These are phyloP conservation scores for Chlorella sorokiniana DNA, from an alignment of 139 green algal genomes.

Conservation along the genomic window DNA sequence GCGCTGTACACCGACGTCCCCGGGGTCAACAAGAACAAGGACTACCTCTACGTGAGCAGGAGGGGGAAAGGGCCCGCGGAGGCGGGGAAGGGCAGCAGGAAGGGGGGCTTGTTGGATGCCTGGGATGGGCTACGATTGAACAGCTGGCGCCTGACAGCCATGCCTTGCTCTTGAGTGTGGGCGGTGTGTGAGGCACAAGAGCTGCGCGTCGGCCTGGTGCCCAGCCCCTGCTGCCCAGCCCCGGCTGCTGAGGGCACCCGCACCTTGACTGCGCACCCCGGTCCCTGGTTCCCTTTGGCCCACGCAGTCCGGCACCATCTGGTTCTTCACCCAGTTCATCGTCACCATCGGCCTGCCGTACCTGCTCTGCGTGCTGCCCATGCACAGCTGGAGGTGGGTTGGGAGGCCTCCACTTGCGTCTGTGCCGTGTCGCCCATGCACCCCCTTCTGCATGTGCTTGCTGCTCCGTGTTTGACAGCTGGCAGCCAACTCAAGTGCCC, in stretches of 20 bases:
- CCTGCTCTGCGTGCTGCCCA: not conserved
- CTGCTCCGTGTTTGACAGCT: not conserved
- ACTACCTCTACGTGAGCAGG: no score
- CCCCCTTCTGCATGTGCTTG: not conserved
- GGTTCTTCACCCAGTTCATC: constrained; percentile 31
- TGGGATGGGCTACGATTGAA: no score
- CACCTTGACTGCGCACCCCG: no score
- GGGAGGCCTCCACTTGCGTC: not conserved
- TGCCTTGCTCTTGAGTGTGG: no score
- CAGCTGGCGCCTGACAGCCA: no score
- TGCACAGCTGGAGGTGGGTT: constrained; percentile 10
- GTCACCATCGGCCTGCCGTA: constrained; percentile 15
- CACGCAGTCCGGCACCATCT: constrained; percentile 12
- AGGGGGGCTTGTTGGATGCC: not conserved
- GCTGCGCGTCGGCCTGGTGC: no score
- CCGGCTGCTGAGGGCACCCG: no score
- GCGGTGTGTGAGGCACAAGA: no score
- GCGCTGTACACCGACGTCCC: not conserved
- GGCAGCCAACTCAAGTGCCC: not conserved
- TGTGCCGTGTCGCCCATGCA: not conserved
- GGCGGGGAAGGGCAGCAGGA: no score
- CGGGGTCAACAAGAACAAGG: not conserved
- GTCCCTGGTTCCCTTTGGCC: not conserved
- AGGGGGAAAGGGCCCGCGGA: no score
- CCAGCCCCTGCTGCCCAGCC: no score